A percentile compares a stretch with the other conserved stretches of the same genome.
These are phyloP conservation scores for Loxodes magnus DNA, from an alignment of 73 alveolate species.

Conservation along the genomic window DNA sequence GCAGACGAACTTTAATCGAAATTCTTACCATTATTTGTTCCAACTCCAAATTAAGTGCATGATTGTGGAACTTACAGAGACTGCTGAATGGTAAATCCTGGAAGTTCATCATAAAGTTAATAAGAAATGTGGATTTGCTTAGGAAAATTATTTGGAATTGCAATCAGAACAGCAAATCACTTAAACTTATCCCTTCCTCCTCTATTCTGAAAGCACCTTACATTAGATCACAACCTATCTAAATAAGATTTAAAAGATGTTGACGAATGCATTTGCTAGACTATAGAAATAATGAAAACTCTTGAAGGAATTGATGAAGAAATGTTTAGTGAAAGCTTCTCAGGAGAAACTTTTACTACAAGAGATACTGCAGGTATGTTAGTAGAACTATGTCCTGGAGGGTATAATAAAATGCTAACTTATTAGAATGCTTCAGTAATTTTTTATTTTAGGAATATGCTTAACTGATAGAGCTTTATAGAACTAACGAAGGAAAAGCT, in stretches of 20 bases:
- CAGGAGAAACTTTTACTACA: slow-evolving; percentile 46
- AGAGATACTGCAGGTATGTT: slow-evolving; percentile 55
- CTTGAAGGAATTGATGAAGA: slow-evolving; percentile 24
- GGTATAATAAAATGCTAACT: slow-evolving; percentile 36
- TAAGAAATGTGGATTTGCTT: slow-evolving; percentile 61
- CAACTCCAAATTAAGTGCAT: slow-evolving; percentile 62
- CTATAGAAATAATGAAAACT: slow-evolving; percentile 40
- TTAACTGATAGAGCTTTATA: slow-evolving; percentile 38
- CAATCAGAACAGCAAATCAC: slow-evolving; percentile 58
- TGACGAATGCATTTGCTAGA: slow-evolving; percentile 52
- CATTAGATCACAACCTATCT: slow-evolving; percentile 39
- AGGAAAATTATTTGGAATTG: slow-evolving; percentile 76
- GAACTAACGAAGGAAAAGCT: slow-evolving; percentile 51
- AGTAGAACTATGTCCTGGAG: slow-evolving; percentile 56
- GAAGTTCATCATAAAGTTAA: slow-evolving; percentile 43
- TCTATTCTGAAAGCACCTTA: slow-evolving; percentile 72
- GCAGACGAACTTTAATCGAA: slow-evolving; percentile 60
- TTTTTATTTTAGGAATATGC: slow-evolving; percentile 37
- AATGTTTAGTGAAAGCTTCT: slow-evolving; percentile 13
- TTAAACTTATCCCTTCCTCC: slow-evolving; percentile 70
- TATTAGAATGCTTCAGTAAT: slow-evolving; percentile 32
- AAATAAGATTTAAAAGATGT: slow-evolving; percentile 48
- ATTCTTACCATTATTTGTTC: slow-evolving; percentile 62
- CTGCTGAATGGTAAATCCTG: slow-evolving; percentile 78
- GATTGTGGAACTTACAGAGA: slow-evolving; percentile 69